Evolutionary conservation across 1,284 basidiomycete genomes (phyloP).

Genomic region (Leccinum subrobustum): DNA sequence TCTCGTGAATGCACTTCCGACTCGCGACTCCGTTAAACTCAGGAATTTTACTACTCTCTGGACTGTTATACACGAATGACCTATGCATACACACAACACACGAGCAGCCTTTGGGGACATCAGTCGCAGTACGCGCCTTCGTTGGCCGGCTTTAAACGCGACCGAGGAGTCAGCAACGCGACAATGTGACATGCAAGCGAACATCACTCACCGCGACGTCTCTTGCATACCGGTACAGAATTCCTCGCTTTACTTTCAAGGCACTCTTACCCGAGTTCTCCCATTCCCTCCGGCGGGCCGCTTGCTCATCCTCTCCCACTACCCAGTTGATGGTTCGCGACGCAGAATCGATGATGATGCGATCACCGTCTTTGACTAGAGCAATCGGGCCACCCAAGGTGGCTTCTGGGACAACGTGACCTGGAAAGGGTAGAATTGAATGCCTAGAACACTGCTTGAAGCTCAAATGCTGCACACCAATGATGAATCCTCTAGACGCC

Average conservation of each 20-base stretch:
- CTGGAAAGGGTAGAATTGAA: constrained; percentile 35
- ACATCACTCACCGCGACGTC: constrained; percentile 69
- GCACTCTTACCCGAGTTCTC: constrained; percentile 57
- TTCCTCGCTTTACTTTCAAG: constrained; percentile 70
- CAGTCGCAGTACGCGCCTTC: constrained; percentile 78
- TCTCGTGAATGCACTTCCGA: constrained; percentile 16
- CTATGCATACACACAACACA: constrained; percentile 8
- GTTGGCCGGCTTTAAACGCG: constrained; percentile 59
- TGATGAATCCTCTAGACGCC: constrained; percentile 62
- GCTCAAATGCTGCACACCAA: constrained; percentile 45
- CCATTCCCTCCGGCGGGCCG: constrained; percentile 72
- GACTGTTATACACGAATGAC: background rate
- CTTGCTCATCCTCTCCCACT: constrained; percentile 80
- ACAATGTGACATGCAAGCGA: background rate
- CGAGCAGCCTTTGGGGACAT: background rate
- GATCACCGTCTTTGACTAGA: constrained; percentile 90
- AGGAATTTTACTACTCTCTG: background rate
- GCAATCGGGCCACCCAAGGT: constrained; percentile 93
- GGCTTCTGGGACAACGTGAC: constrained; percentile 93
- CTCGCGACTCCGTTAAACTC: background rate
- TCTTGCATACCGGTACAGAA: constrained; percentile 73
- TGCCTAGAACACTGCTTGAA: background rate
- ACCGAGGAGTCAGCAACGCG: constrained; percentile 12
- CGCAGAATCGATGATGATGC: constrained; percentile 79
- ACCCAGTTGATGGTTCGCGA: constrained; percentile 80